A percentile compares a stretch with the other conserved stretches of the same genome.
Conservation (phyloP, 345 rosid species). For the Cardamine resedifolia region DNA sequence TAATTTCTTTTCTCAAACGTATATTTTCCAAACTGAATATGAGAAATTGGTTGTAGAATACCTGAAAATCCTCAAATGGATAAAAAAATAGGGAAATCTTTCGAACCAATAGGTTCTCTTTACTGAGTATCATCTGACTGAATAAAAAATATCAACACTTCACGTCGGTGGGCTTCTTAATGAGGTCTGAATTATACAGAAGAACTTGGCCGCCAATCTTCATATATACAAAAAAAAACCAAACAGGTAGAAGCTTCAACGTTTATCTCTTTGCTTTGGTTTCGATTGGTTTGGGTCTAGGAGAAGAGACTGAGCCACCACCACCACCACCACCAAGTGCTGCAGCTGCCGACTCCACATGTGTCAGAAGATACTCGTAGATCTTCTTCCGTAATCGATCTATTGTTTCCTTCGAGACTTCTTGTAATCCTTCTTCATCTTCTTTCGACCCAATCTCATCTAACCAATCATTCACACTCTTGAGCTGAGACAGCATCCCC, state of each 20-base stretch:
- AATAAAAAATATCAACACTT: conserved; percentile 23
- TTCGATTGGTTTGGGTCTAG: conserved; percentile 40
- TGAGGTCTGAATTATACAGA: conserved; percentile 19
- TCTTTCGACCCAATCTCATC: conserved; percentile 71
- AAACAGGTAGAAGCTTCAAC: conserved; percentile 17
- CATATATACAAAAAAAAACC: conserved; percentile 18
- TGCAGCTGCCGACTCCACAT: conserved; percentile 93
- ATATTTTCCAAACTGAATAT: not conserved
- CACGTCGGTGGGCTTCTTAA: conserved; percentile 16
- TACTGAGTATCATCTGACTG: not conserved
- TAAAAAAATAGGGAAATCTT: conserved; percentile 11
- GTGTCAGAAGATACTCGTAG: conserved; percentile 82
- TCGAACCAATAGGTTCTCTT: conserved; percentile 16
- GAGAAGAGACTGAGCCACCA: conserved; percentile 60
- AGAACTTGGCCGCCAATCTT: conserved; percentile 16
- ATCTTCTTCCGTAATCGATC: conserved; percentile 85
- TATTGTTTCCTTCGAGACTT: conserved; percentile 58
- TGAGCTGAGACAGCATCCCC: conserved; percentile 87
- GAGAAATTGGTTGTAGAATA: too few species aligned
- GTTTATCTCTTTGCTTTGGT: conserved; percentile 58
- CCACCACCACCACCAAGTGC: conserved; percentile 73
- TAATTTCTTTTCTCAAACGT: not conserved
- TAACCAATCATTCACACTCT: conserved; percentile 94
- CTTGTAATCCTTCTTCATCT: conserved; percentile 52
- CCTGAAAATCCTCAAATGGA: not conserved